Evolutionary conservation across 495 filamentous ascomycete species (phyloP), one percentile per base, ranked within the genome.

Genomic region (Penicillium verhagenii): DNA sequence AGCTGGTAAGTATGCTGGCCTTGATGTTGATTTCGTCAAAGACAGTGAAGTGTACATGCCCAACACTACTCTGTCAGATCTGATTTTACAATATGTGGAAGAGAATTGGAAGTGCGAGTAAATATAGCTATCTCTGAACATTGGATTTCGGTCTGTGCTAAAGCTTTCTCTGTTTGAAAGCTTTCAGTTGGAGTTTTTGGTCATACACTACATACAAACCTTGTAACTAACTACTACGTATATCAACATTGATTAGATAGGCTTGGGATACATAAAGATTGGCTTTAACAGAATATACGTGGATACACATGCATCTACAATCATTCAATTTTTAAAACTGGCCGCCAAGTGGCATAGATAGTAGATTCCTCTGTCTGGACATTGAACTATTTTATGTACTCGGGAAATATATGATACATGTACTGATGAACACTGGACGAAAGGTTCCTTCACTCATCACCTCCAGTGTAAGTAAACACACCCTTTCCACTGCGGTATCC

Each of bases 401-500:
- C 24, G 20, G 14, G 16, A 5, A 7, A 6, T 23, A 38, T 59
- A 53, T 58, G 37, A 50, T 58, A 63, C 53, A 63, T 18, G 5
- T n/a, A 31, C n/a, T n/a, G n/a, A n/a, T n/a, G n/a, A n/a, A n/a
- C n/a, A n/a, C n/a, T 25, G 1, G 11, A 45, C n/a, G 9, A 21
- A 6, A 8, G 2, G 14, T 13, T 47, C 24, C 13, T 44, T 25
- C 38, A 62, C 63, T 61, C 72, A 53, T 78, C 73, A 19, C 69
- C 69, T 6, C 71, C 75, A 47, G 79, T 80, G 67, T 92, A 98
- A 10, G 91, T 81, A 70, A 98, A 93, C 11, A 97, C 74, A 8
- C 92, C 90, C 78, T 98, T 98, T 13, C 92, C 94, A 59, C 80
- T 77, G 54, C 89, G 80, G 65, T 85, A 95, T 0, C 91, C 92